Base-by-base conservation (phyloP, 2,329 filamentous ascomycete species). In the Paecilomyces dactylethromorphus region DNA sequence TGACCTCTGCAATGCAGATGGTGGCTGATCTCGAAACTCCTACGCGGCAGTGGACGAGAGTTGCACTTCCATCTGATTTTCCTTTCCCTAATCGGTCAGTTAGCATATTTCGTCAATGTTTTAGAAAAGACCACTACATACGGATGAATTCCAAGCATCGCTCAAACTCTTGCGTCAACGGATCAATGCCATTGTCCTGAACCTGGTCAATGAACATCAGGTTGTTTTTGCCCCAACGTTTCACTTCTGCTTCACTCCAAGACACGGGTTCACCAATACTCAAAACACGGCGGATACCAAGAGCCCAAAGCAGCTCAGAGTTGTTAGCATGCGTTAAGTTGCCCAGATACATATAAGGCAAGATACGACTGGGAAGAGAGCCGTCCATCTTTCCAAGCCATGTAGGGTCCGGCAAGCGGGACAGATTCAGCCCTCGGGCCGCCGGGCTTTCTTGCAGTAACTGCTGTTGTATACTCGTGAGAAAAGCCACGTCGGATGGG, bases 1-100 rank as follows among this genome's bases (percentile, higher is more conserved):
- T 99, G 35, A 97, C 91, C 74, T 97, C 92, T n/a, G 94, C 94
- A 68, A 99, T 99, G 72, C 94, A 97, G 62, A 99, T 97, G 1
- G 93, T 99, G 12, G 94, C 94, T 62, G 91, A 96, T 56, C 94
- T 86, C 55, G 92, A 97, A 57, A 99, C 94, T 54, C 94, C 94
- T 7, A 99, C 94, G 18, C 94, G 88, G 72, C 94, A 99, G 73
- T 99, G 94, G 15, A 99, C 94, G 58, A 99, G 82, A 0, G 94
- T 97, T 24, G 93, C 91, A 3, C 85, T 90, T 31, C 89, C 88
- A 51, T 89, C 88, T 39, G 78, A 77, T 69, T 88, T 90, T 35
- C 93, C 92, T 65, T 87, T 86, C 65, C 91, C 94, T 97, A 53
- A 71, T 54, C 54, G 53, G 55, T 58, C 2, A 54, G 52, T 33